Evolutionary conservation across 2,329 filamentous ascomycete species (phyloP).

Genomic region (Penicillium sp.): DNA sequence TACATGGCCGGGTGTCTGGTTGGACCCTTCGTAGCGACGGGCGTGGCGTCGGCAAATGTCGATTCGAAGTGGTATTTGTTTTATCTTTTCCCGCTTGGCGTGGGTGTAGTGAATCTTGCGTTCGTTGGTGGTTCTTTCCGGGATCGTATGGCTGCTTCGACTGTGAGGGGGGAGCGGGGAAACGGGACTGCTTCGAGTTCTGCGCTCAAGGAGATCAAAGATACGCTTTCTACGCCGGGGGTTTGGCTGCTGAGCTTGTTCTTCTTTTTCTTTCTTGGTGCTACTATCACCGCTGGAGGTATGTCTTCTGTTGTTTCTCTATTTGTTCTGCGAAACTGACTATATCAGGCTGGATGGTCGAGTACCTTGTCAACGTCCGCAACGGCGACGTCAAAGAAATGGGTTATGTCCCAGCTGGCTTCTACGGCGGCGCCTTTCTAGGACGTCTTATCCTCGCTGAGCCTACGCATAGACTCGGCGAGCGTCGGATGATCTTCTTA

Average conservation of each 20-base stretch:
- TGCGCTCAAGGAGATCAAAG: conserved; percentile 23
- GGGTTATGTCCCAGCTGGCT: conserved; percentile 62
- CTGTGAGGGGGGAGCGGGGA: not conserved
- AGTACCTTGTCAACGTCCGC: conserved; percentile 61
- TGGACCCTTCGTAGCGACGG: conserved; percentile 54
- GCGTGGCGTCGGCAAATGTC: conserved; percentile 43
- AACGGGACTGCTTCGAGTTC: not conserved
- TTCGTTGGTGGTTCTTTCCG: conserved; percentile 51
- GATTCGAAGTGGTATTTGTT: conserved; percentile 53
- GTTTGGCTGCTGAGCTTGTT: conserved; percentile 61
- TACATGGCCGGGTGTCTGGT: conserved; percentile 57
- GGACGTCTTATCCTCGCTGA: conserved; percentile 58
- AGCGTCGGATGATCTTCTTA: conserved; percentile 55
- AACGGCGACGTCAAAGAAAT: conserved; percentile 55
- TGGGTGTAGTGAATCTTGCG: conserved; percentile 51
- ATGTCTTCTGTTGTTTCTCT: not conserved
- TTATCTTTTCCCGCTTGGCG: conserved; percentile 54
- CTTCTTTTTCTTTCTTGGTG: conserved; percentile 63
- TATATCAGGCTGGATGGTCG: conserved; percentile 58
- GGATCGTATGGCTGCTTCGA: conserved; percentile 30
- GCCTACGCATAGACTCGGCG: conserved; percentile 57
- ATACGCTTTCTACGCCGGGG: conserved; percentile 17
- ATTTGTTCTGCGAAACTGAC: not conserved
- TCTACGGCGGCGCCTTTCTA: conserved; percentile 57
- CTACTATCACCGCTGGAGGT: conserved; percentile 51